A percentile compares a stretch with the other conserved stretches of the same genome.
Evolutionary conservation across 371 early-diverging fungal species (phyloP).

Genomic region (Rhizomucor pusillus): DNA sequence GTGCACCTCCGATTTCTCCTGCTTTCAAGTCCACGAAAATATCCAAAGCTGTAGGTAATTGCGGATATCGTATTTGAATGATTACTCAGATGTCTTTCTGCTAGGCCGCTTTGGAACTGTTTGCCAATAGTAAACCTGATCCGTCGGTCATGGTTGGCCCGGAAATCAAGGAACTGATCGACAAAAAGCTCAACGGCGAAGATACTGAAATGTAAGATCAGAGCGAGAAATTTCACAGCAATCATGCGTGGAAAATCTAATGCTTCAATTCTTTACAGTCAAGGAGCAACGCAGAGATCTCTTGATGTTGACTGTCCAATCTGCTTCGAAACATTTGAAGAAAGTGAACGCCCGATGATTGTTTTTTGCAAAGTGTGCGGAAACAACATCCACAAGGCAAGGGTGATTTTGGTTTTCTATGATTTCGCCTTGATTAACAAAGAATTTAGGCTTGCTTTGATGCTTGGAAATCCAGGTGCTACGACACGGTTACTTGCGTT

Average conservation of each 20-base stretch:
- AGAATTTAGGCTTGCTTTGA: conserved; percentile 21
- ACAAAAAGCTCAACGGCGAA: neutral
- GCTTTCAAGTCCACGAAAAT: conserved; percentile 4
- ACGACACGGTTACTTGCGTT: conserved; percentile 26
- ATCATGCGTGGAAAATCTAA: no score
- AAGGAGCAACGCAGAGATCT: conserved; percentile 18
- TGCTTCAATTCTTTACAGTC: neutral
- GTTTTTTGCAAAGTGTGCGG: conserved; percentile 30
- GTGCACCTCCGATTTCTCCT: conserved; percentile 10
- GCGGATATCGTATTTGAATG: neutral
- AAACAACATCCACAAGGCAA: conserved; percentile 38
- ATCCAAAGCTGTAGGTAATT: conserved; percentile 1
- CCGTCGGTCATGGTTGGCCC: conserved; percentile 13
- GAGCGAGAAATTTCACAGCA: no score
- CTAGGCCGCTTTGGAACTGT: conserved; percentile 12
- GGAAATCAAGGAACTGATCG: neutral
- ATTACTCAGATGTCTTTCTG: neutral
- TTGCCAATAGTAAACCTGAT: conserved; percentile 11
- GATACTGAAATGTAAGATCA: neutral
- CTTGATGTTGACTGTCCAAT: conserved; percentile 39
- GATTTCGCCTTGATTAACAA: neutral
- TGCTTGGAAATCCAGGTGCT: conserved; percentile 21
- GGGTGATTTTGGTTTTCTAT: neutral
- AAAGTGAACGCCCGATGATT: conserved; percentile 13
- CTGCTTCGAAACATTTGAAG: conserved; percentile 37